Evolutionary conservation across 2,329 filamentous ascomycete species (phyloP).

Genomic region (Camillea tinctor): DNA sequence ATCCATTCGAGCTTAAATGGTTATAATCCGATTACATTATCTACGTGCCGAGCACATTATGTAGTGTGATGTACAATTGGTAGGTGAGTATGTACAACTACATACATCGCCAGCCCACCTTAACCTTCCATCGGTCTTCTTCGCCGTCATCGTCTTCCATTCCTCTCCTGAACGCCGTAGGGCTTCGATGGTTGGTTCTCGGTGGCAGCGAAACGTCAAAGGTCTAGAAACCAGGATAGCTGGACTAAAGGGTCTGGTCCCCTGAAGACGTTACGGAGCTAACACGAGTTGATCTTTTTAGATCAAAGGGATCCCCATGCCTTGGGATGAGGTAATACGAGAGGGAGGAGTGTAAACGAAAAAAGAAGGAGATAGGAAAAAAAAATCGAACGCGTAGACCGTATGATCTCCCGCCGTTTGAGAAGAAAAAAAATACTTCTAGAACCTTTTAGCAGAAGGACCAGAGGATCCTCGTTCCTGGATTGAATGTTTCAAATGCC

Average conservation of each 20-base stretch:
- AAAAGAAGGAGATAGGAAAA: not conserved
- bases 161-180: not conserved
- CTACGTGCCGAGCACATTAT: not conserved
- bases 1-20: not conserved
- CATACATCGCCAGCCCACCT: too few relatives aligned
- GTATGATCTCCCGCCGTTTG: not conserved
- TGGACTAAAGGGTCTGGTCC: not conserved
- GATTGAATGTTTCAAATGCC: not conserved
- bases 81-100: too few relatives aligned
- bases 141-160: not conserved
- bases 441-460: not conserved
- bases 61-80: too few relatives aligned
- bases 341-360: too few relatives aligned
- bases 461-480: not conserved
- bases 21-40: not conserved
- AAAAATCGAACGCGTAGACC: not conserved
- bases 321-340: not conserved
- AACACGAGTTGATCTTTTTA: not conserved
- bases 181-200: not conserved
- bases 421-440: not conserved
- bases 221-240: constrained; percentile 7
- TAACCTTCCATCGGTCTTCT: too few relatives aligned
- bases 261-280: not conserved
- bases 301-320: not conserved
- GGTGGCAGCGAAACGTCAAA: constrained; percentile 5